Evolutionary conservation across 2,329 filamentous ascomycete species (phyloP), one percentile per base, ranked within the genome.

Genomic region (Tolypocladium nubicola): DNA sequence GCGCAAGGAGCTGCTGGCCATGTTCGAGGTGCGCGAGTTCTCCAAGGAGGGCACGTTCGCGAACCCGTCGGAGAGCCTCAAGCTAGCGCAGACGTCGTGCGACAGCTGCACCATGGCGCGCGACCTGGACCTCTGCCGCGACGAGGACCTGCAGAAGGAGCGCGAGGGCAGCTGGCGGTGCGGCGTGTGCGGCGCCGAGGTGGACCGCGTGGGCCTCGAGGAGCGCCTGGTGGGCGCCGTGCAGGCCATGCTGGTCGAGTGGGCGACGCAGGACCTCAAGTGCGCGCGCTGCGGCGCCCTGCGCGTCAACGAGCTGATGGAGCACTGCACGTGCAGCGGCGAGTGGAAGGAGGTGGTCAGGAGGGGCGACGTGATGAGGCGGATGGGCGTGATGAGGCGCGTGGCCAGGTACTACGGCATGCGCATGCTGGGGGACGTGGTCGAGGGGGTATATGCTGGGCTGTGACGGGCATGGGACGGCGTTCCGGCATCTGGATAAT

Each of bases 11-110:
- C 79, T 99, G 0, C 82, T 99, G 0, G 82, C 86, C 11, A 80
- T 97, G 55, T 97, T 99, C 71, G 94, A 99, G 57, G 86, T 99
- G 56, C 88, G 91, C 64, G 94, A 99, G 72, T 99, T 99, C 76
- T 89, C 87, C 70, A 81, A 86, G 56, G 90, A 93, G 57, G 93
- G 88, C n/a, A 81, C 85, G 3, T 99, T 97, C 71, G 78, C 83
- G 59, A 97, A 97, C 69, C 93, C 94, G 0, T 89, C 85, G 55
- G 85, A 88, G 57, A 86, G 80, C 50, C 80, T 97, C 4, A 82
- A 82, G 62, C 76, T 99, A 5, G 70, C 80, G 4, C 88, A 93
- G 67, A 75, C 97, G 38, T 89, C 89, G 60, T 99, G 94, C 72
- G 86, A 92, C 63, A 89, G 89, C 68, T 99, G 94, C 76, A 96